Conservation (phyloP, 2,329 filamentous ascomycete genomes). For the Cryoendolithus antarcticus region DNA sequence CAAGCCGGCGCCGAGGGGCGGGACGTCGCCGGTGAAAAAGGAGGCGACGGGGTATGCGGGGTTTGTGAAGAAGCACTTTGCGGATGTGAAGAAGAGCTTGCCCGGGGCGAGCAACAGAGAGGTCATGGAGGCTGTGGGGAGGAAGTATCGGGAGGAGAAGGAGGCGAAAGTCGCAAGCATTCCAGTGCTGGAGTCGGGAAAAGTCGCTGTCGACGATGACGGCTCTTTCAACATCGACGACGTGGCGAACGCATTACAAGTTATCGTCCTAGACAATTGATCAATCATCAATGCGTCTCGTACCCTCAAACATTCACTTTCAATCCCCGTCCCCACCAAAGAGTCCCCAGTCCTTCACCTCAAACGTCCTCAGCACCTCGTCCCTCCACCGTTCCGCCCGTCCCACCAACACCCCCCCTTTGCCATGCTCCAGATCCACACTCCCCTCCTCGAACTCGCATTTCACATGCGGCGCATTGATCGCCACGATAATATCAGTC, state of each 20-base stretch:
- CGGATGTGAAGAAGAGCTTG: constrained; percentile 43
- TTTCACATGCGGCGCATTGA: constrained; percentile 77
- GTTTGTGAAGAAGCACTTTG: constrained; percentile 58
- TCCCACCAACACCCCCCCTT: constrained; percentile 55
- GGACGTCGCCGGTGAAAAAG: background rate
- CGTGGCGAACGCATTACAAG: constrained; percentile 9
- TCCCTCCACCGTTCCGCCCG: constrained; percentile 50
- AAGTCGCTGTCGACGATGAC: background rate
- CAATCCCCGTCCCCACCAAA: constrained; percentile 35
- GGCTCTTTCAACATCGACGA: constrained; percentile 6
- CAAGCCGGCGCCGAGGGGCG: constrained; percentile 56
- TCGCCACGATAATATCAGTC: constrained; percentile 72
- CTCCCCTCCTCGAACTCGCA: constrained; percentile 63
- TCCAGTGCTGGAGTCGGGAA: background rate
- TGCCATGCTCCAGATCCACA: constrained; percentile 54
- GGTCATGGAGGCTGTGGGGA: constrained; percentile 56
- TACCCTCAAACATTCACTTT: too few species aligned
- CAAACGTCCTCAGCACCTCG: constrained; percentile 59
- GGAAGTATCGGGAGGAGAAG: constrained; percentile 46
- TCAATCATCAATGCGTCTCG: background rate
- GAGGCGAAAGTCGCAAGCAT: constrained; percentile 8
- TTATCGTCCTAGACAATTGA: constrained; percentile 13
- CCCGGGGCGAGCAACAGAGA: constrained; percentile 48
- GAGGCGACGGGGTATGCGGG: constrained; percentile 37
- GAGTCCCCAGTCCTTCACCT: constrained; percentile 68